Percentiles rank a stretch among this genome's conserved stretches.
phyloP scores from a whole-genome alignment of 2,329 filamentous ascomycete genomes.

The Aphanoascus verrucosus region DNA sequence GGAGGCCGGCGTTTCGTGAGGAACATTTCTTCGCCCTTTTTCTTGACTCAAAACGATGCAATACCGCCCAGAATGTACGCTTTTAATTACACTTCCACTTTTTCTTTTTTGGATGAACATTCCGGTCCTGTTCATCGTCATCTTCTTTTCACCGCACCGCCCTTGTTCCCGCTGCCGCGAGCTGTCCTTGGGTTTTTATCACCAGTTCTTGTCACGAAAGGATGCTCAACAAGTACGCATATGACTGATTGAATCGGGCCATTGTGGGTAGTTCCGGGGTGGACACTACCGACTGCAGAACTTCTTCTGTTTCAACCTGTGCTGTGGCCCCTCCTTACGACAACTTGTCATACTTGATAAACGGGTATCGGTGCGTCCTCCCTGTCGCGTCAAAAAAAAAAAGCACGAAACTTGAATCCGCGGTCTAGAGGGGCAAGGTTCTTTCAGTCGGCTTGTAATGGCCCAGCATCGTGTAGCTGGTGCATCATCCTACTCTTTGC shows the following conservation, averaged over 20 bases:
- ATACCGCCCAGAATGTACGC: not conserved
- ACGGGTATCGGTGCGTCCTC: too few relatives aligned
- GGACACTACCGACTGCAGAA: too few relatives aligned
- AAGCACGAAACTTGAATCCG: too few relatives aligned
- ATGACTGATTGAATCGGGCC: not conserved
- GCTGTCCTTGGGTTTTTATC: not conserved
- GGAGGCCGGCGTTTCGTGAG: slow-evolving; percentile 8
- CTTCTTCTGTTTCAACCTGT: too few relatives aligned
- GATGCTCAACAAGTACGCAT: not conserved
- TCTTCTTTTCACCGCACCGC: not conserved
- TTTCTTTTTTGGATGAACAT: slow-evolving; percentile 7
- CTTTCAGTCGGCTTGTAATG: too few relatives aligned
- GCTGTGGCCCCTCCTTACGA: too few relatives aligned
- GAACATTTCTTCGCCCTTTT: not conserved
- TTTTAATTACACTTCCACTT: not conserved
- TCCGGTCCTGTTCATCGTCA: not conserved
- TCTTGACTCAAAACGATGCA: slow-evolving; percentile 1
- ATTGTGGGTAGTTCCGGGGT: not conserved
- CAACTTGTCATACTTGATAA: too few relatives aligned
- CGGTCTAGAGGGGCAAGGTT: too few relatives aligned
- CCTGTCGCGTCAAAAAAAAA: too few relatives aligned
- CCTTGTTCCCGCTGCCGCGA: not conserved
- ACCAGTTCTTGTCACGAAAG: not conserved
- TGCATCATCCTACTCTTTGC: too few relatives aligned
- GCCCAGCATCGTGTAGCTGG: too few relatives aligned